Conservation (phyloP, 2,329 filamentous ascomycete genomes). For the Myotisia sp. region DNA sequence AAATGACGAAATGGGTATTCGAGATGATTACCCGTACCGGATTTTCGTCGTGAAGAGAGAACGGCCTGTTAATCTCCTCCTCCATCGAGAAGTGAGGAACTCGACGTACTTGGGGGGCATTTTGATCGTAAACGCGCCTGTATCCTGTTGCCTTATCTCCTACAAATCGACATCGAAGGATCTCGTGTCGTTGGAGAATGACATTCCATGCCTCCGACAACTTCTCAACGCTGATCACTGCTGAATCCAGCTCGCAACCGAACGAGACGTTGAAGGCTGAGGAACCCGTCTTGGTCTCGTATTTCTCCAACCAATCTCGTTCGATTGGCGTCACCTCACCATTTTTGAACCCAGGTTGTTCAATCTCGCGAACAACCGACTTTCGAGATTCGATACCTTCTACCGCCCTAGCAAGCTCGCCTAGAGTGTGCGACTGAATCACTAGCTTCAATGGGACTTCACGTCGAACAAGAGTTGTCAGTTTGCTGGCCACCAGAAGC, state of each 20-base stretch:
- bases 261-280: conserved; percentile 3
- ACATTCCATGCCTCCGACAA: conserved; percentile 1
- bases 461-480: not conserved
- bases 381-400: not conserved
- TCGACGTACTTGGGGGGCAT: not conserved
- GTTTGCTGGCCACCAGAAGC: not conserved
- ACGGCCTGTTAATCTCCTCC: conserved; percentile 13
- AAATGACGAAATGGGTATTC: conserved; percentile 13
- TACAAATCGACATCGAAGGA: conserved; percentile 1
- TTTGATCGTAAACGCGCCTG: no score
- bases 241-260: not conserved
- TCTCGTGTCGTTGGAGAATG: not conserved
- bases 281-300: not conserved
- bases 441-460: conserved; percentile 1
- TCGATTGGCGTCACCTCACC: conserved; percentile 2
- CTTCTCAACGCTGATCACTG: not conserved
- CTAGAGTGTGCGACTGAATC: not conserved
- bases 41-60: conserved; percentile 14
- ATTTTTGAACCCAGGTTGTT: not conserved
- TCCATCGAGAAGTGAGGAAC: not conserved
- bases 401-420: not conserved
- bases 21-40: conserved; percentile 19
- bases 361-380: not conserved
- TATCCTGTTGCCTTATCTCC: not conserved
- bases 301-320: conserved; percentile 1